Evolutionary conservation across 441 rosid species (phyloP).

Genomic region (Isatis lusitanica): DNA sequence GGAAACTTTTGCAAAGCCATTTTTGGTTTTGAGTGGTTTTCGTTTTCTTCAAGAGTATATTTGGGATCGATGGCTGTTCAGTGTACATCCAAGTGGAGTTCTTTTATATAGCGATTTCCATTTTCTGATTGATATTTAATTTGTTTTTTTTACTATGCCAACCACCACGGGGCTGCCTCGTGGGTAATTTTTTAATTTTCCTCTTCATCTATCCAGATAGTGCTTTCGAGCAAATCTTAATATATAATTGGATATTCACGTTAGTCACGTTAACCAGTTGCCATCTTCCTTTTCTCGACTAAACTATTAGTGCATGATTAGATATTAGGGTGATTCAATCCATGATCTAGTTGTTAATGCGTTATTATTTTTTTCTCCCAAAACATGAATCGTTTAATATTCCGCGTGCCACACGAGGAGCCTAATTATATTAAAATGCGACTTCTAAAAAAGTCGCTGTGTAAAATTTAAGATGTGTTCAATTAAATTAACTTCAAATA

Average conservation of each 20-base stretch:
- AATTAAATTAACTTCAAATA: no score
- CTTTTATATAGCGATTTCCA: conserved; percentile 14
- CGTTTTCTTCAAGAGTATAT: background rate
- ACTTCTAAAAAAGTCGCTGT: no score
- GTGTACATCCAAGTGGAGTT: background rate
- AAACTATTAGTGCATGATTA: background rate
- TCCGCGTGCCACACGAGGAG: conserved; percentile 9
- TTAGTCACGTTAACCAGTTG: background rate
- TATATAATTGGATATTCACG: background rate
- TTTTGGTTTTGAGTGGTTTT: background rate
- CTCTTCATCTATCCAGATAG: background rate
- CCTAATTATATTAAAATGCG: background rate
- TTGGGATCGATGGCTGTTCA: background rate
- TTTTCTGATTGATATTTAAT: background rate
- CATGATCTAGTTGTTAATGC: background rate
- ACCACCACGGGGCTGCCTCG: background rate
- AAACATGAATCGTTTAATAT: background rate
- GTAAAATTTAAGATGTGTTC: no score
- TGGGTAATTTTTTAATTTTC: background rate
- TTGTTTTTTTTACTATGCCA: background rate
- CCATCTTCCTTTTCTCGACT: background rate
- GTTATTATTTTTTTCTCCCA: background rate
- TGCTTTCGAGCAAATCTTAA: background rate
- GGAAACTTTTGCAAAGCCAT: conserved; percentile 28
- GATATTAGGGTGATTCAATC: background rate